Conservation (phyloP, 2,329 filamentous ascomycete genomes). For the Aureobasidium melanogenum region DNA sequence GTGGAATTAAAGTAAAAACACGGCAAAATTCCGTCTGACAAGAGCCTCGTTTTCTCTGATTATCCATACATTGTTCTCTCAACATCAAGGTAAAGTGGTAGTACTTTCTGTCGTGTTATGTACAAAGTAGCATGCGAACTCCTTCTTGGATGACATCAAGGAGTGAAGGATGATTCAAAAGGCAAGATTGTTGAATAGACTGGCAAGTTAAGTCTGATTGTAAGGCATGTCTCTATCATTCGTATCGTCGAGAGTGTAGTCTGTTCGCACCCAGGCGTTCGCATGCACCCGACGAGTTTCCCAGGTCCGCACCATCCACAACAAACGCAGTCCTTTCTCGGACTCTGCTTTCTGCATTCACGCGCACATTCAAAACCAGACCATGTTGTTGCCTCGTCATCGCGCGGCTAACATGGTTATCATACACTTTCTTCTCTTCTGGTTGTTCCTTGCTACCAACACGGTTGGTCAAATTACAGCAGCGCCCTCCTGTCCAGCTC, state of each 20-base stretch:
- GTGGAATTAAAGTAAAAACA: background rate
- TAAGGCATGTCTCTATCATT: background rate
- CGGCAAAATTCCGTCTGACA: background rate
- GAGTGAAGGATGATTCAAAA: background rate
- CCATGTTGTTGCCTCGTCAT: background rate
- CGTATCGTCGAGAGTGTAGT: background rate
- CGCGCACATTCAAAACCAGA: background rate
- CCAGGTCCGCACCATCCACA: background rate
- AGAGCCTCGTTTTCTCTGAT: background rate
- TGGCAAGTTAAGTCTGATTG: background rate
- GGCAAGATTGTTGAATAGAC: background rate
- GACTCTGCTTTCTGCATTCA: background rate
- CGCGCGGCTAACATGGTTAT: background rate
- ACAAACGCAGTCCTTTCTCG: background rate
- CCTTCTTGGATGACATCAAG: background rate
- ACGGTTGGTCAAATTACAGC: background rate
- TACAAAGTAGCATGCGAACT: background rate
- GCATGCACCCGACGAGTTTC: background rate
- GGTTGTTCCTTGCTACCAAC: background rate
- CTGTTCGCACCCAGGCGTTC: background rate
- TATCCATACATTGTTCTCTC: background rate
- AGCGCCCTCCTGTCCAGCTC: background rate
- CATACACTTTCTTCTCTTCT: background rate
- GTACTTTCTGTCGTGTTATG: background rate
- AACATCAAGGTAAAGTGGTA: background rate